Conservation (phyloP, 805 yeast species). For the Sugiyamaella chiloensis region DNA sequence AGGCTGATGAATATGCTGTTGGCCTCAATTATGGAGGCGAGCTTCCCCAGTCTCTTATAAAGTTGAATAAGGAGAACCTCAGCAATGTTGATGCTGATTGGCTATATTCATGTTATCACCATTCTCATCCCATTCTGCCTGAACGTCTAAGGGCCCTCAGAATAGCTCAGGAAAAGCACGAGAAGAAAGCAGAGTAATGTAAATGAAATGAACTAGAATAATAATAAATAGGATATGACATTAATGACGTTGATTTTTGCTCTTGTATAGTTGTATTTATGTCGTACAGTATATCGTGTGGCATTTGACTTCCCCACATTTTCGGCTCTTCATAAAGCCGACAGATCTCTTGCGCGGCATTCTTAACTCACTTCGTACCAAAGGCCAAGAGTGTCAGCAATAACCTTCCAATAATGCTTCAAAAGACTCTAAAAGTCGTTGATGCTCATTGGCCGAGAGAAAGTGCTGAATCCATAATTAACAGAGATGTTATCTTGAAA, state of each 20-base stretch:
- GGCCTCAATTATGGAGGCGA: slow-evolving; percentile 66
- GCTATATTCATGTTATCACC: slow-evolving; percentile 82
- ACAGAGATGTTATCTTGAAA: slow-evolving; percentile 41
- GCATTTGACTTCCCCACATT: too few species aligned
- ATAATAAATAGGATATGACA: too few species aligned
- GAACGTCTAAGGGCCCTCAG: slow-evolving; percentile 81
- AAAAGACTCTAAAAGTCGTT: background rate
- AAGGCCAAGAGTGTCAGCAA: too few species aligned
- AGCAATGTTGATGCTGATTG: slow-evolving; percentile 86
- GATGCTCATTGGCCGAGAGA: slow-evolving; percentile 38
- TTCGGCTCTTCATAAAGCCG: too few species aligned
- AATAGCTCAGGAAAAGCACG: slow-evolving; percentile 2
- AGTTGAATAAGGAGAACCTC: slow-evolving; percentile 75
- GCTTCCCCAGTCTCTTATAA: slow-evolving; percentile 69
- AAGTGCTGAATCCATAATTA: slow-evolving; percentile 39
- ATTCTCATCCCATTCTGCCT: slow-evolving; percentile 87
- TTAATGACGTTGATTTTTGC: too few species aligned
- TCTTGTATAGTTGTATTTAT: too few species aligned
- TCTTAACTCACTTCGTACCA: too few species aligned
- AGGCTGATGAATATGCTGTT: slow-evolving; percentile 88
- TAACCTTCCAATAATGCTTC: background rate
- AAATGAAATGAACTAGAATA: too few species aligned
- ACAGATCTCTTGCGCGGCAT: too few species aligned
- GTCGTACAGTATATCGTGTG: too few species aligned
- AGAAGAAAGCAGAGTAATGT: slow-evolving; percentile 16